Conservation (phyloP, 192 early-diverging fungal species). For the Coemansia pectinata region DNA sequence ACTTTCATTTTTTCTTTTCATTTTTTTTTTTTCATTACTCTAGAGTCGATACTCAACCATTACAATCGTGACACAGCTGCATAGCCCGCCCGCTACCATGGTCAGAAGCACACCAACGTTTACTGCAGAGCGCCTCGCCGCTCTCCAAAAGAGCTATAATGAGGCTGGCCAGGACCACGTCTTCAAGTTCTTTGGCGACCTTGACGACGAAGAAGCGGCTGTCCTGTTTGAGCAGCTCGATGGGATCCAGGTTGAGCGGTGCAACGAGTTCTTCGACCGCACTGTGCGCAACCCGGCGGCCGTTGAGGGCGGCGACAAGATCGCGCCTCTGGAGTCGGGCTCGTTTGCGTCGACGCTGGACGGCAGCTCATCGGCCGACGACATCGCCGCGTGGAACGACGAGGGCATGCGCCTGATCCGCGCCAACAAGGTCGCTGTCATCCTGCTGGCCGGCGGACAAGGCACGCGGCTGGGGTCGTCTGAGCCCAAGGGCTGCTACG, state of each 20-base stretch:
- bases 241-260: slow-evolving; percentile 73
- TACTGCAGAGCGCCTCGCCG: slow-evolving; percentile 44
- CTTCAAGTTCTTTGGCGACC: slow-evolving; percentile 76
- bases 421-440: slow-evolving; percentile 88
- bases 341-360: slow-evolving; percentile 67
- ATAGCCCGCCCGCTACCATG: slow-evolving; percentile 19
- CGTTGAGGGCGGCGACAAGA: slow-evolving; percentile 48
- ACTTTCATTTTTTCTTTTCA: neutral
- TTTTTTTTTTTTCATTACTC: neutral
- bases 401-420: slow-evolving; percentile 79
- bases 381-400: slow-evolving; percentile 67
- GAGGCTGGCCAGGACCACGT: slow-evolving; percentile 86
- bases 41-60: neutral
- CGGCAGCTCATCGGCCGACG: slow-evolving; percentile 44
- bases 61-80: slow-evolving; percentile 5
- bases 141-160: slow-evolving; percentile 64
- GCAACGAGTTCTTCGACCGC: slow-evolving; percentile 81
- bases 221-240: slow-evolving; percentile 67
- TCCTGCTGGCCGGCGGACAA: slow-evolving; percentile 91
- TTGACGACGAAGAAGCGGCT: slow-evolving; percentile 60
- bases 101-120: slow-evolving; percentile 48
- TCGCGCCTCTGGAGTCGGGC: slow-evolving; percentile 77
- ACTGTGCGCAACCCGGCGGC: slow-evolving; percentile 58
- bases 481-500: slow-evolving; percentile 92
- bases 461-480: slow-evolving; percentile 81